Percentiles rank a stretch among this genome's conserved stretches.
These are phyloP conservation scores for Apophysomyces sp. DNA, from an alignment of 371 early-diverging fungal genomes.

Conservation along the genomic window DNA sequence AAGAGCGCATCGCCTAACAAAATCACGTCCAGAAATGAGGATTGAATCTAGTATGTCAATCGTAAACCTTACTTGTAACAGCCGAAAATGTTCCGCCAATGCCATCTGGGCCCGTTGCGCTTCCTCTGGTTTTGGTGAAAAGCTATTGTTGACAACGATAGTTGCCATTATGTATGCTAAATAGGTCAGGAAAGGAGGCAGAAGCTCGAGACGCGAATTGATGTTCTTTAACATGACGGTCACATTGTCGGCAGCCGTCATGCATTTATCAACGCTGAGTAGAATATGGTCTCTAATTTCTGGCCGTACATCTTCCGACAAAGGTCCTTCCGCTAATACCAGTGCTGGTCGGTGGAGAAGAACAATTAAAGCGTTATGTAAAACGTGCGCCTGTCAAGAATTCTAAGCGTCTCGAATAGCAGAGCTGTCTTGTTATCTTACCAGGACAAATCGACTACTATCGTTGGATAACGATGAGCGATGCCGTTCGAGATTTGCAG, in stretches of 20 bases:
- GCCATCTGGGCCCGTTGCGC: constrained; percentile 4
- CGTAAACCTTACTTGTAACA: constrained; percentile 10
- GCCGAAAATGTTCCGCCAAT: constrained; percentile 4
- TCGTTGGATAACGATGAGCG: not conserved
- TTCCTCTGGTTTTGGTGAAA: constrained; percentile 8
- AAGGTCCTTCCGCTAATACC: constrained; percentile 1
- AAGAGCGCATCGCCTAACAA: constrained; percentile 6
- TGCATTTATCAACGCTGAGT: constrained; percentile 9
- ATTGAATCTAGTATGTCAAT: no score
- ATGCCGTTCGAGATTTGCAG: constrained; percentile 6
- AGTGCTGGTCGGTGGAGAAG: constrained; percentile 7
- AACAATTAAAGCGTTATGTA: constrained; percentile 7
- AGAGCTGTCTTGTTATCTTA: not conserved
- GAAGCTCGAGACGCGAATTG: not conserved
- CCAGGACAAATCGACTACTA: not conserved
- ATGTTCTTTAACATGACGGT: constrained; percentile 9
- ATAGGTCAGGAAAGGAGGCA: constrained; percentile 8
- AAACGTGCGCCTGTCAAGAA: constrained; percentile 1
- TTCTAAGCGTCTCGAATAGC: not conserved
- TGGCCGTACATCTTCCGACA: not conserved
- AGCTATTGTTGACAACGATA: constrained; percentile 2
- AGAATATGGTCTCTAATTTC: constrained; percentile 6
- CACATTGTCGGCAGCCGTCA: constrained; percentile 10
- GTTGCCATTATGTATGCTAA: constrained; percentile 8
- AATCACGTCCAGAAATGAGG: not conserved